Conservation (phyloP, 805 yeast genomes). For the Candida silvatica region DNA sequence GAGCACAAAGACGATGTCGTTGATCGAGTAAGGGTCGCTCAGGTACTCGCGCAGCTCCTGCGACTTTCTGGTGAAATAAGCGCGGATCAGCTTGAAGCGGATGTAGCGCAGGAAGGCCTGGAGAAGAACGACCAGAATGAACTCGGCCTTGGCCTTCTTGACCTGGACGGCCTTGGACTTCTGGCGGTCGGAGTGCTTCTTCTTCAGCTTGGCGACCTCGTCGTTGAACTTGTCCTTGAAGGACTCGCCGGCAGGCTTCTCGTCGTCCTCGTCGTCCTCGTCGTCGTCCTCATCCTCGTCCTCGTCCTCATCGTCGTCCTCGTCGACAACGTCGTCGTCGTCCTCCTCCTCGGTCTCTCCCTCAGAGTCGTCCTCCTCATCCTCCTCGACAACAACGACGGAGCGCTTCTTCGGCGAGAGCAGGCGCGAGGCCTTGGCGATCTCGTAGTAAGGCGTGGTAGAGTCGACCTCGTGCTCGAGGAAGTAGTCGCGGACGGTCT, state of each 20-base stretch:
- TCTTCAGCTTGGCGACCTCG: background rate
- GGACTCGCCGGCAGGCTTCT: conserved; percentile 34
- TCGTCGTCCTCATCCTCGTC: conserved; percentile 42
- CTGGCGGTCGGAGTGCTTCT: background rate
- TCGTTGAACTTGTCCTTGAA: conserved; percentile 23
- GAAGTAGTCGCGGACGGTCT: conserved; percentile 15
- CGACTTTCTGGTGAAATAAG: conserved; percentile 17
- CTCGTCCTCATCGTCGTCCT: conserved; percentile 70
- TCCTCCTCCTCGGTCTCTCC: conserved; percentile 39
- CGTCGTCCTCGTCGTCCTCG: conserved; percentile 32
- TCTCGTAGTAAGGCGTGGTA: conserved; percentile 19
- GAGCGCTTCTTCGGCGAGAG: conserved; percentile 7
- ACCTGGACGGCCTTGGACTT: background rate
- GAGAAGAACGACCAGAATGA: background rate
- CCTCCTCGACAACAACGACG: conserved; percentile 21
- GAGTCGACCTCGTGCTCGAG: conserved; percentile 13
- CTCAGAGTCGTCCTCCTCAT: conserved; percentile 73
- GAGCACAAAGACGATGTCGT: conserved; percentile 15
- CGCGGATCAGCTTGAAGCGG: conserved; percentile 9
- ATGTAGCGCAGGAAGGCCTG: conserved; percentile 6
- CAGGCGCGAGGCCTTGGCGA: conserved; percentile 11
- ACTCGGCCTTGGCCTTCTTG: background rate
- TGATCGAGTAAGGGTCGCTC: conserved; percentile 25
- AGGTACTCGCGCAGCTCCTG: conserved; percentile 22
- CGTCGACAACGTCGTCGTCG: conserved; percentile 40